Conservation (phyloP, 768 basidiomycete genomes). For the Agaricus blazei region DNA sequence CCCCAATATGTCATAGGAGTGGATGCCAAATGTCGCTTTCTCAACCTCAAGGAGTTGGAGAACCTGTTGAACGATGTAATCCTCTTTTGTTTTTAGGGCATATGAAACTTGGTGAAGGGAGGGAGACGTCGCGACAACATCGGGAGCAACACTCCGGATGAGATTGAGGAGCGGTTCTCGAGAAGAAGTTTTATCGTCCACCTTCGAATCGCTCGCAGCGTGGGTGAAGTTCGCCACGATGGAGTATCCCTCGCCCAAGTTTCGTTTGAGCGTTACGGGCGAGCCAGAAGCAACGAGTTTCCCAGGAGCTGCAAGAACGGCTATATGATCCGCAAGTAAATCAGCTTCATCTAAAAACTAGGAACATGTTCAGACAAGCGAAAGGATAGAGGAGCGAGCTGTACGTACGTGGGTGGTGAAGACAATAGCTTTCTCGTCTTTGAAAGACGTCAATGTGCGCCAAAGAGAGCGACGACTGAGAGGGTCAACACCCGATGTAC, state of each 20-base stretch:
- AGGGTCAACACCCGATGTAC: conserved; percentile 80
- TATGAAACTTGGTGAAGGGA: conserved; percentile 44
- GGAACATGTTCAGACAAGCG: neutral
- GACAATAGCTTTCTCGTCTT: conserved; percentile 61
- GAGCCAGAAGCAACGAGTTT: conserved; percentile 69
- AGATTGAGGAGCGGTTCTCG: conserved; percentile 30
- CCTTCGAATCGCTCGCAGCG: conserved; percentile 20
- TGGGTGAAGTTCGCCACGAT: conserved; percentile 46
- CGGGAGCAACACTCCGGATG: conserved; percentile 42
- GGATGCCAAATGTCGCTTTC: conserved; percentile 29
- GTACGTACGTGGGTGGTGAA: conserved; percentile 72
- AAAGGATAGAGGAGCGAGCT: neutral
- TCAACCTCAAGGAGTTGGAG: conserved; percentile 50
- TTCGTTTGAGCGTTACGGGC: conserved; percentile 69
- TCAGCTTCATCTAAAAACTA: conserved; percentile 80
- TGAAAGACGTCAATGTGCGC: conserved; percentile 65
- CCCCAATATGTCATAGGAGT: conserved; percentile 62
- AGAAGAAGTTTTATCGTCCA: conserved; percentile 14
- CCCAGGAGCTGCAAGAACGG: conserved; percentile 70
- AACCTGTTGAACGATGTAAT: conserved; percentile 46
- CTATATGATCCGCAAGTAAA: conserved; percentile 70
- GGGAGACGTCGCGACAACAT: conserved; percentile 33
- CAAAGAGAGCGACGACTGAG: conserved; percentile 74
- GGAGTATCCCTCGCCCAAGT: conserved; percentile 68
- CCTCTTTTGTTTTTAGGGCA: conserved; percentile 59